phyloP scores from a whole-genome alignment of 1,284 basidiomycete genomes.

The Xerocomus nothofagi region DNA sequence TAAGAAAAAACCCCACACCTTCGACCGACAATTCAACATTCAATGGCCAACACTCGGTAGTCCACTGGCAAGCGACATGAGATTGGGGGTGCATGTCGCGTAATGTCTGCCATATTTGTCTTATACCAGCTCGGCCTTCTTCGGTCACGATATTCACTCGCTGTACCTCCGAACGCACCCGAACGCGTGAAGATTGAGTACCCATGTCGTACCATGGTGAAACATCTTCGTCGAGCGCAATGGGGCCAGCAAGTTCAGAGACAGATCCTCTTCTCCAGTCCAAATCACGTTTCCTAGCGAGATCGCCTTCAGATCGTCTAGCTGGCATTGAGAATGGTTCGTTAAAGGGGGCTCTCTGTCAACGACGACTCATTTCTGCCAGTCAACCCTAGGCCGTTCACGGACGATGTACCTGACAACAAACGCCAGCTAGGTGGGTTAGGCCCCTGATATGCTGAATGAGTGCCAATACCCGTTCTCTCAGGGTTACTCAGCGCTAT shows the following conservation, averaged over 20 bases:
- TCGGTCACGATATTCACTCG: not conserved
- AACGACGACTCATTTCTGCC: not conserved
- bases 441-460: not conserved
- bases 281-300: not conserved
- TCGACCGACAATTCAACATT: no score
- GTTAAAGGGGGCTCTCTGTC: not conserved
- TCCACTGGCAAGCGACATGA: no score
- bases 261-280: conserved; percentile 26
- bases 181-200: not conserved
- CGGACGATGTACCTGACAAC: conserved; percentile 43
- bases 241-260: conserved; percentile 11
- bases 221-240: not conserved
- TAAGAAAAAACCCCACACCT: no score
- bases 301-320: not conserved
- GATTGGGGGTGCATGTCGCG: not conserved
- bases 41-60: no score
- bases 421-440: conserved; percentile 46
- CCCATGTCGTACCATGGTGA: conserved; percentile 10
- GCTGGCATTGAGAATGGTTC: conserved; percentile 14
- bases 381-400: conserved; percentile 8
- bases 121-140: not conserved
- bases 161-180: not conserved
- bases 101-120: not conserved
- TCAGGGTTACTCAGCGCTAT: conserved; percentile 58
- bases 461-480: not conserved